Evolutionary conservation across 805 yeast species (phyloP).

Genomic region (Candida orba): DNA sequence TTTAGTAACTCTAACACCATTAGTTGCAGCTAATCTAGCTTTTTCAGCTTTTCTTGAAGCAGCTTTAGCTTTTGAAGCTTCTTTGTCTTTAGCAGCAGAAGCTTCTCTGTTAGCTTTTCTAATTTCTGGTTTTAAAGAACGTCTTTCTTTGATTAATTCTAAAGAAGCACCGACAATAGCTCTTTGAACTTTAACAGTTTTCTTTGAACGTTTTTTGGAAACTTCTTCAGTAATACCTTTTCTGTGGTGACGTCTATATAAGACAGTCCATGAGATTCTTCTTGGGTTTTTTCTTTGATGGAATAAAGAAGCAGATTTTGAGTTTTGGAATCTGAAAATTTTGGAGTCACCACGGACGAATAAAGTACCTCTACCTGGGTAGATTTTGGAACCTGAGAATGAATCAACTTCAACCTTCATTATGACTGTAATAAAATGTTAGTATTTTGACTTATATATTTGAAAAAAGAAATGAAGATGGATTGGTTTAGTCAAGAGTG

Average conservation of each 20-base stretch:
- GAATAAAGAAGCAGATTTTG: constrained; percentile 97
- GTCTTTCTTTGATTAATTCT: constrained; percentile 97
- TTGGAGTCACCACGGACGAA: constrained; percentile 99
- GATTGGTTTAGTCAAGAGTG: not conserved
- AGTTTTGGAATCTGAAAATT: constrained; percentile 98
- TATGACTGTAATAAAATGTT: constrained; percentile 24
- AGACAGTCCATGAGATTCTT: constrained; percentile 99
- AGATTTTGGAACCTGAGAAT: constrained; percentile 98
- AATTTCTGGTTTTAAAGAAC: constrained; percentile 91
- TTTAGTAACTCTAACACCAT: constrained; percentile 78
- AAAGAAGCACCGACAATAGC: constrained; percentile 99
- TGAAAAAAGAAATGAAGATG: not conserved
- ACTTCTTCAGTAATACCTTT: constrained; percentile 99
- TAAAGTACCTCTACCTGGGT: constrained; percentile 99
- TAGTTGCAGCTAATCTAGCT: constrained; percentile 74
- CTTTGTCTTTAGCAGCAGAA: constrained; percentile 77
- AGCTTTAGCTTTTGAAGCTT: constrained; percentile 85
- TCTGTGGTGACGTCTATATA: constrained; percentile 99
- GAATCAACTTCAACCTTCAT: constrained; percentile 99
- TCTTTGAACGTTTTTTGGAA: constrained; percentile 94
- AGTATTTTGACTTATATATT: constrained; percentile 9
- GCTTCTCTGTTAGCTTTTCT: constrained; percentile 97
- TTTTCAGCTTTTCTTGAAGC: constrained; percentile 93
- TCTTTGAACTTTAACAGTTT: constrained; percentile 97
- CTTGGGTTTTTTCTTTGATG: constrained; percentile 99